Evolutionary conservation across 768 basidiomycete species (phyloP).

Genomic region (Pleurotus eryngii): DNA sequence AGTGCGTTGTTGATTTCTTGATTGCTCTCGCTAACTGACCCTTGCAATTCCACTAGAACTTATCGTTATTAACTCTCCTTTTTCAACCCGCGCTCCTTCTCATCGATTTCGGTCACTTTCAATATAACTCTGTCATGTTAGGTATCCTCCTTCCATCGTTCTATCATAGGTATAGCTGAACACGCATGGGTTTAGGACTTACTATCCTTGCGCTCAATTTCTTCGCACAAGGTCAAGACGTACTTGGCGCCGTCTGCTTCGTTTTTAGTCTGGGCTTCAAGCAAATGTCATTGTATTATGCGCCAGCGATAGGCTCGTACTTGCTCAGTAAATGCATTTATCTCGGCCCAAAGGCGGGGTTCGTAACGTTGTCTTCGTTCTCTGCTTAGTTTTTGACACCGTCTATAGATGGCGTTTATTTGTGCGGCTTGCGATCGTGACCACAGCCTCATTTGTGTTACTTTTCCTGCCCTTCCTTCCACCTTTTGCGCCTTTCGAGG

Average conservation of each 20-base stretch:
- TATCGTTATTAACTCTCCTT: conserved; percentile 67
- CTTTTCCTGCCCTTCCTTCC: conserved; percentile 82
- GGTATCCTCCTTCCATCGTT: conserved; percentile 38
- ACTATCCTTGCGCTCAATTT: conserved; percentile 66
- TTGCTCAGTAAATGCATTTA: conserved; percentile 86
- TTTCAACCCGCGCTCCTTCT: conserved; percentile 82
- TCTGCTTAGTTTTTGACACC: background rate
- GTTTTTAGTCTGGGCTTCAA: conserved; percentile 89
- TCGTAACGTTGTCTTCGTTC: conserved; percentile 17
- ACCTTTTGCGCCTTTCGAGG: conserved; percentile 48
- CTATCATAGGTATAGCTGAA: background rate
- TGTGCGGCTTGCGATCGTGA: conserved; percentile 60
- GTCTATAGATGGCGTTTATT: conserved; percentile 49
- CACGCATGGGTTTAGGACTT: conserved; percentile 44
- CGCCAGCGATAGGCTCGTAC: conserved; percentile 89
- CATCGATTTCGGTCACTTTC: conserved; percentile 92
- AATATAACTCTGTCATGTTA: conserved; percentile 94
- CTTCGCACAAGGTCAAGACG: conserved; percentile 67
- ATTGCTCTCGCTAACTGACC: conserved; percentile 3
- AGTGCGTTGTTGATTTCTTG: conserved; percentile 37
- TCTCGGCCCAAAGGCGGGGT: conserved; percentile 73
- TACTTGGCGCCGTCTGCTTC: conserved; percentile 75
- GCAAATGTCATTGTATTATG: conserved; percentile 95
- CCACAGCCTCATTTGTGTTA: conserved; percentile 57
- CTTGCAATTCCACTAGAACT: conserved; percentile 39